Percentiles rank a stretch among this genome's conserved stretches.
Conservation (phyloP, 2,329 filamentous ascomycete species). For the Xylariaceae sp. region DNA sequence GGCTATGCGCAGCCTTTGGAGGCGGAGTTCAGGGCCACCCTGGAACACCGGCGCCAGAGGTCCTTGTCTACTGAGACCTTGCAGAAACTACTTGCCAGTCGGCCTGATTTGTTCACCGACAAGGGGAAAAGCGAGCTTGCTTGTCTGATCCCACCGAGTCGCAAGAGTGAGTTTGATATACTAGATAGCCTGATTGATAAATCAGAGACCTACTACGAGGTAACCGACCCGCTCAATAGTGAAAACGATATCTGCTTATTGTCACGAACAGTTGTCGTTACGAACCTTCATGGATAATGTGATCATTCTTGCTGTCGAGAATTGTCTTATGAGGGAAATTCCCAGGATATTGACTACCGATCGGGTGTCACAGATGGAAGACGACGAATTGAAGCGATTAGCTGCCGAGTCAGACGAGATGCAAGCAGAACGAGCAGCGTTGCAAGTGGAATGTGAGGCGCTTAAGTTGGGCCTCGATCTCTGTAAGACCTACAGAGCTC, state of each 20-base stretch:
- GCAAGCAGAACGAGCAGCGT: conserved; percentile 20
- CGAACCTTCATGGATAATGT: conserved; percentile 35
- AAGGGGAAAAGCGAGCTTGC: conserved; percentile 20
- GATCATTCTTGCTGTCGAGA: conserved; percentile 34
- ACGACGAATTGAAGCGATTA: conserved; percentile 23
- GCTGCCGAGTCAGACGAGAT: conserved; percentile 28
- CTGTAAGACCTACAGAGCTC: conserved; percentile 22
- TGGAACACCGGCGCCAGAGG: conserved; percentile 16
- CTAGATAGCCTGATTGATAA: conserved; percentile 39
- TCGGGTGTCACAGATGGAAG: conserved; percentile 31
- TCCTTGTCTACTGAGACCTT: conserved; percentile 15
- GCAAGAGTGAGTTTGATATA: conserved; percentile 32
- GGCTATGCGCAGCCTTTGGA: conserved; percentile 35
- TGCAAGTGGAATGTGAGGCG: conserved; percentile 18
- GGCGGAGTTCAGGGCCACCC: conserved; percentile 27
- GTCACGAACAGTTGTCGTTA: conserved; percentile 24
- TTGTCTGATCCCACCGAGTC: background rate
- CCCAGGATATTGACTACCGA: conserved; percentile 32
- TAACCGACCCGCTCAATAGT: conserved; percentile 18
- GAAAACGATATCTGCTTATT: conserved; percentile 5
- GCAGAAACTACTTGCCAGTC: conserved; percentile 16
- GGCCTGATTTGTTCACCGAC: conserved; percentile 26
- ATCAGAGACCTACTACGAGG: conserved; percentile 42
- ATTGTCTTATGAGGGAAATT: conserved; percentile 34
- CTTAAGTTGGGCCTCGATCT: conserved; percentile 22